Conservation (phyloP, 164 flowering plant species). For the Nymphaea thermarum region DNA sequence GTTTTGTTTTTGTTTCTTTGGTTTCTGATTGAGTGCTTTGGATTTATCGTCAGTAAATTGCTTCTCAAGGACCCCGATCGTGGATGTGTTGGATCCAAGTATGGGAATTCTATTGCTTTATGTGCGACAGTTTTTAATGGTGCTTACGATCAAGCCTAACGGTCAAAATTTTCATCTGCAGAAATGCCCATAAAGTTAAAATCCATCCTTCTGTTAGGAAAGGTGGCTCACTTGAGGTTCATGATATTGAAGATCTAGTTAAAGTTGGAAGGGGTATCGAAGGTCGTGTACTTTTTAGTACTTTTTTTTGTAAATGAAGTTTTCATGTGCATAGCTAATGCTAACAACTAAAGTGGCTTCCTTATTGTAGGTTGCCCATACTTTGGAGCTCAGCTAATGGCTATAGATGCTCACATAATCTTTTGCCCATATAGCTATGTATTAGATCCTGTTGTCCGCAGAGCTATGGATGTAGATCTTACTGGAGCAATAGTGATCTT, state of each 20-base stretch:
- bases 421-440: slow-evolving; percentile 94
- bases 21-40: background rate
- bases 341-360: background rate
- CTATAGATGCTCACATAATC: slow-evolving; percentile 68
- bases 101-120: slow-evolving; percentile 17
- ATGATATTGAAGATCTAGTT: slow-evolving; percentile 96
- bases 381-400: slow-evolving; percentile 84
- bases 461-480: slow-evolving; percentile 84
- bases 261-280: slow-evolving; percentile 68
- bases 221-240: slow-evolving; percentile 84
- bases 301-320: background rate
- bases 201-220: slow-evolving; percentile 65
- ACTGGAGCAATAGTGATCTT: slow-evolving; percentile 68
- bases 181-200: slow-evolving; percentile 65
- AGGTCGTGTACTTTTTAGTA: slow-evolving; percentile 24
- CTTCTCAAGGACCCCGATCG: slow-evolving; percentile 37
- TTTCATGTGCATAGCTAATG: background rate
- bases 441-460: slow-evolving; percentile 62
- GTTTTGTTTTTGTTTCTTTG: background rate
- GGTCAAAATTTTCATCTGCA: slow-evolving; percentile 10
- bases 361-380: slow-evolving; percentile 74
- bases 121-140: no score
- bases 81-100: slow-evolving; percentile 71
- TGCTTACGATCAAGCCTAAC: no score
- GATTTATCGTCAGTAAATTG: slow-evolving; percentile 47